Percentiles rank a stretch among this genome's conserved stretches.
Conservation (phyloP, 805 yeast genomes). For the Hanseniaspora thailandica region DNA sequence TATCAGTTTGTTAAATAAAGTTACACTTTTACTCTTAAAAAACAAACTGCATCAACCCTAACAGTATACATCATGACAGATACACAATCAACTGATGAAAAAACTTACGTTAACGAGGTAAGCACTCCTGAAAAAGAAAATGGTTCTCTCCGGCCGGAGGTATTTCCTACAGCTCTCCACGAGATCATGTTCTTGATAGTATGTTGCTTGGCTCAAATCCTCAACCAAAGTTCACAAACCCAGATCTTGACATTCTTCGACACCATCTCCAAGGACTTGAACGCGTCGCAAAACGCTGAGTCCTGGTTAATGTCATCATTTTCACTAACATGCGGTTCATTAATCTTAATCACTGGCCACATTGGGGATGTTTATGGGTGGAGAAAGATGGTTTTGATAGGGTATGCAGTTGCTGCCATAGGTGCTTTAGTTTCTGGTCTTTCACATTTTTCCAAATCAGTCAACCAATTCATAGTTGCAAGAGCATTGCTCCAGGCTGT, state of each 20-base stretch:
- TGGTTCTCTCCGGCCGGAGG: background rate
- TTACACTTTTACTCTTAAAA: too few relatives aligned
- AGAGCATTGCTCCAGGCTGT: conserved; percentile 50
- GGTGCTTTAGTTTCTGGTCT: conserved; percentile 56
- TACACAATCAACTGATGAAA: too few relatives aligned
- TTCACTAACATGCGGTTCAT: conserved; percentile 60
- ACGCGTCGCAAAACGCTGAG: conserved; percentile 18
- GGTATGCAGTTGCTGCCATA: conserved; percentile 43
- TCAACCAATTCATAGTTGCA: conserved; percentile 39
- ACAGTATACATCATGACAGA: too few relatives aligned
- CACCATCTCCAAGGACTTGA: conserved; percentile 27
- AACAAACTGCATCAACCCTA: too few relatives aligned
- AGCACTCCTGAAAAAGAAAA: background rate
- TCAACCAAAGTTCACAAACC: conserved; percentile 34
- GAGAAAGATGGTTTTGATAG: conserved; percentile 40
- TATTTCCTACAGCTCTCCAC: background rate
- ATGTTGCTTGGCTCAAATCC: conserved; percentile 30
- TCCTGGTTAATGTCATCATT: conserved; percentile 62
- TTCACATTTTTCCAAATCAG: conserved; percentile 38
- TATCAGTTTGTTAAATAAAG: too few relatives aligned
- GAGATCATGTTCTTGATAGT: conserved; percentile 25
- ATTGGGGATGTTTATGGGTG: conserved; percentile 64
- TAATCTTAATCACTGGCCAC: conserved; percentile 56
- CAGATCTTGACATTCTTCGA: conserved; percentile 32
- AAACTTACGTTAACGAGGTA: background rate